Percentiles rank a stretch among this genome's conserved stretches.
Conservation (phyloP, 176 grass and related monocot genomes). For the Eleusine indica region DNA sequence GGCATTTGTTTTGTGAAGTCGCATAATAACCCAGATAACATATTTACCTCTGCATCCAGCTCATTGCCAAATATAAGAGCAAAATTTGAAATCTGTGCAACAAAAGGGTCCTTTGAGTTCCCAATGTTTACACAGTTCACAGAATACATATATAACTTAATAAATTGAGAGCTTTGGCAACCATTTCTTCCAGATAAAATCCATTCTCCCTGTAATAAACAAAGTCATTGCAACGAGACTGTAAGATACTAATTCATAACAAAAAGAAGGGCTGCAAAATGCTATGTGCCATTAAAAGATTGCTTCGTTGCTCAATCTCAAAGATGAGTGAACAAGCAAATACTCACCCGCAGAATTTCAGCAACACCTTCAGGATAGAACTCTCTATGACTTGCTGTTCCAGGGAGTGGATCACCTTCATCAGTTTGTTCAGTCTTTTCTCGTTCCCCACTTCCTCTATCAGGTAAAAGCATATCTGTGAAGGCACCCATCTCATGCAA, state of each 20-base stretch:
- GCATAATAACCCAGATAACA: slow-evolving; percentile 14
- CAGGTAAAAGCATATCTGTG: slow-evolving; percentile 98
- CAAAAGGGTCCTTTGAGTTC: slow-evolving; percentile 78
- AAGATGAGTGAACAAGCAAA: slow-evolving; percentile 31
- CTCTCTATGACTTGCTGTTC: slow-evolving; percentile 92
- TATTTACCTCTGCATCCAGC: slow-evolving; percentile 99
- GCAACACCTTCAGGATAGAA: slow-evolving; percentile 99
- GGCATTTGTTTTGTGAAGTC: slow-evolving; percentile 18
- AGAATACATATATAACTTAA: slow-evolving; percentile 91
- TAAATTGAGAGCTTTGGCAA: slow-evolving; percentile 50
- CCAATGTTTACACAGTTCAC: slow-evolving; percentile 78
- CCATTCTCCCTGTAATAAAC: slow-evolving; percentile 87
- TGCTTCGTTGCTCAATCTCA: slow-evolving; percentile 24
- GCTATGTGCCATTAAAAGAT: slow-evolving; percentile 14
- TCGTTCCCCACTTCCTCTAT: slow-evolving; percentile 84
- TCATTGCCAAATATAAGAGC: slow-evolving; percentile 93
- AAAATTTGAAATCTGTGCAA: slow-evolving; percentile 89
- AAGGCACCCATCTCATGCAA: slow-evolving; percentile 99
- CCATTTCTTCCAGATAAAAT: slow-evolving; percentile 83
- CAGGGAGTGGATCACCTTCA: slow-evolving; percentile 94
- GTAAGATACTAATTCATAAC: slow-evolving; percentile 4
- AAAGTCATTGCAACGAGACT: slow-evolving; percentile 35
- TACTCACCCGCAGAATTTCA: slow-evolving; percentile 70
- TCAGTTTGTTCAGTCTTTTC: slow-evolving; percentile 82
- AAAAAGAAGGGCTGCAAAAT: slow-evolving; percentile 1